Base-by-base conservation (phyloP, 176 grass and related monocot species). In the Juncus inflexus region DNA sequence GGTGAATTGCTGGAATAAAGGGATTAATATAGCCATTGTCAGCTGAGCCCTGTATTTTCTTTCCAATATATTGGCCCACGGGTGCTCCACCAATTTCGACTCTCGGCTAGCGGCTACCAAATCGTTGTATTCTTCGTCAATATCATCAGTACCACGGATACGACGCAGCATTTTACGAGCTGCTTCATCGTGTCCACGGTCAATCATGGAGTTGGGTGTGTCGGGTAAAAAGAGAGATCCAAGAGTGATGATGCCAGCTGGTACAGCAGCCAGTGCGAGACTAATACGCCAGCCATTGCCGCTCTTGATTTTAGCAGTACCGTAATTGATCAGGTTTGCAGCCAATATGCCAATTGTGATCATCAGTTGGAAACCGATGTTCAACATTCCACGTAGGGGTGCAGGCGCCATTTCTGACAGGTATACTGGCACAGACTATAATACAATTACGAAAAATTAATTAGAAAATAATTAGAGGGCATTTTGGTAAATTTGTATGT, bases 361-460 rank as follows among this genome's bases (percentile, higher is more conserved):
- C 92, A 96, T 96, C 41, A 91, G 38, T 79, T 96, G 92, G 77
- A 96, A 96, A 4, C 91, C 84, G 6, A 96, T 96, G 87, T 96
- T 96, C 67, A 96, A 85, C 91, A 91, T 96, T 10, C 91, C 91
- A 3, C 91, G 79, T 13, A 96, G 79, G 5, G 81, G 67, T 12
- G 91, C 91, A 1, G 91, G 91, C 2, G 92, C 92, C 92, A 96
- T 96, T 77, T 96, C 92, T 4, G 92, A 96, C 6, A 96, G 76
- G 79, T 96, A 96, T 5, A 96, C 66, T 1, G 92, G 92, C 4
- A 96, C 92, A 10, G 92, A 88, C 92, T 96, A 87, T 58, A 38
- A 40, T 56, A 14, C 57, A 58, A 59, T 14, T 55, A 60, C 19
- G 39, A 77, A 45, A 77, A 47, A 1, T 9, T 65, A 58, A 60